Evolutionary conservation across 192 early-diverging fungal species (phyloP).

Genomic region (Backusella parvicylindrica): DNA sequence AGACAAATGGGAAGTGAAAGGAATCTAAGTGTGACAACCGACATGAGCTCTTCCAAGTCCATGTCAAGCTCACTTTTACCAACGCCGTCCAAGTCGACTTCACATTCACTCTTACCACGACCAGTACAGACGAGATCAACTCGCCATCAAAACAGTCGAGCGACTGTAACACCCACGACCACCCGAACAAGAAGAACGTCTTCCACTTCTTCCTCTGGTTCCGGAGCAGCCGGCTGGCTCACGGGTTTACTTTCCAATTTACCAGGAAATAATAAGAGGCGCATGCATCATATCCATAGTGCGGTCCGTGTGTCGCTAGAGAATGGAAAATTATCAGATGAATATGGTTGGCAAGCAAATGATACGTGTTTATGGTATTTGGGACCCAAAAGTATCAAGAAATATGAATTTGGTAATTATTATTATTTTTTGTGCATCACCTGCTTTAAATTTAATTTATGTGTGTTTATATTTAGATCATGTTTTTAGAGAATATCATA

Average conservation of each 20-base stretch:
- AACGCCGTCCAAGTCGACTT: neutral
- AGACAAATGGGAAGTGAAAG: neutral
- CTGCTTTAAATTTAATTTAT: neutral
- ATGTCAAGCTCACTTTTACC: neutral
- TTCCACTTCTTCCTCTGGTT: neutral
- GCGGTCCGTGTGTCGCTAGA: neutral
- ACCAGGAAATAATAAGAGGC: neutral
- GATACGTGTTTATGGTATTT: neutral
- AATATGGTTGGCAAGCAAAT: neutral
- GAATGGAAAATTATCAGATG: neutral
- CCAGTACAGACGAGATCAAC: neutral
- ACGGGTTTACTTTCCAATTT: neutral
- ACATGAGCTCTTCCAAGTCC: neutral
- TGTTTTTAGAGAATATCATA: neutral
- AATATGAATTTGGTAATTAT: slow-evolving; percentile 6
- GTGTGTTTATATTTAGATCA: neutral
- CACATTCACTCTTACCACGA: neutral
- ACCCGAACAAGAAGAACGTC: neutral
- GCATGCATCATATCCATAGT: neutral
- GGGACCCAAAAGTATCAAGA: neutral
- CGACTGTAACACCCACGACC: neutral
- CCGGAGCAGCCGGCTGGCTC: neutral
- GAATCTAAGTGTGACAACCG: neutral
- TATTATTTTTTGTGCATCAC: neutral
- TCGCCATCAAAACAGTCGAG: neutral